Conservation (phyloP, 2,329 filamentous ascomycete genomes). For the Aspergillus sp. region DNA sequence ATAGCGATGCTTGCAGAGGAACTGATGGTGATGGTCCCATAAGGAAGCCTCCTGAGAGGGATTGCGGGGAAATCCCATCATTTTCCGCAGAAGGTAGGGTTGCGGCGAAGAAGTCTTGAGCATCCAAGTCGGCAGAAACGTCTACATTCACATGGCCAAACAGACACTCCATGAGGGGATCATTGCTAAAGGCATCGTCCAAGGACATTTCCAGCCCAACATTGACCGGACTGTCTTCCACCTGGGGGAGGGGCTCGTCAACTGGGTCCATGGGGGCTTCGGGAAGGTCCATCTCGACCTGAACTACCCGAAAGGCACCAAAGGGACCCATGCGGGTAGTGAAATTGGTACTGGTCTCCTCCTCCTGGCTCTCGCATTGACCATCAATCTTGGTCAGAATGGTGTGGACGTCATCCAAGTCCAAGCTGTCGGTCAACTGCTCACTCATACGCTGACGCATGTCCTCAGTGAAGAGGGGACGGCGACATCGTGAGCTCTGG, state of each 20-base stretch:
- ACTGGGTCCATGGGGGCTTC: not conserved
- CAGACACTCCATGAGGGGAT: conserved; percentile 11
- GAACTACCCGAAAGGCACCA: conserved; percentile 2
- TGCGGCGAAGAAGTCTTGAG: conserved; percentile 10
- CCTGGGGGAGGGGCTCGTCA: not conserved
- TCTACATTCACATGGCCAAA: conserved; percentile 9
- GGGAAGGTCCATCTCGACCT: not conserved
- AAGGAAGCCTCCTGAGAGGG: not conserved
- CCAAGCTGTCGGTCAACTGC: conserved; percentile 37
- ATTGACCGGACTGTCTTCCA: not conserved
- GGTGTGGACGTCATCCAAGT: conserved; percentile 23
- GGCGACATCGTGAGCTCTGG: conserved; percentile 38
- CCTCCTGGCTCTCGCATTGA: conserved; percentile 17
- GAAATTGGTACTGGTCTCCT: not conserved
- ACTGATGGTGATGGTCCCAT: not conserved
- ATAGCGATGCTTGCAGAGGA: not conserved
- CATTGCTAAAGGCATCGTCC: conserved; percentile 3
- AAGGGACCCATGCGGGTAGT: not conserved
- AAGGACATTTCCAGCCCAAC: not conserved
- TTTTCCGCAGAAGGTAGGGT: conserved; percentile 5
- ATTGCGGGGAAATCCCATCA: not conserved
- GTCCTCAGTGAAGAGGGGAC: conserved; percentile 47
- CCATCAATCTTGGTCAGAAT: conserved; percentile 33
- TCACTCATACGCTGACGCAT: conserved; percentile 40
- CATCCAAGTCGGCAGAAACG: not conserved